These are phyloP conservation scores for Fusarium redolens DNA, from an alignment of 2,329 filamentous ascomycete species.

Conservation along the genomic window DNA sequence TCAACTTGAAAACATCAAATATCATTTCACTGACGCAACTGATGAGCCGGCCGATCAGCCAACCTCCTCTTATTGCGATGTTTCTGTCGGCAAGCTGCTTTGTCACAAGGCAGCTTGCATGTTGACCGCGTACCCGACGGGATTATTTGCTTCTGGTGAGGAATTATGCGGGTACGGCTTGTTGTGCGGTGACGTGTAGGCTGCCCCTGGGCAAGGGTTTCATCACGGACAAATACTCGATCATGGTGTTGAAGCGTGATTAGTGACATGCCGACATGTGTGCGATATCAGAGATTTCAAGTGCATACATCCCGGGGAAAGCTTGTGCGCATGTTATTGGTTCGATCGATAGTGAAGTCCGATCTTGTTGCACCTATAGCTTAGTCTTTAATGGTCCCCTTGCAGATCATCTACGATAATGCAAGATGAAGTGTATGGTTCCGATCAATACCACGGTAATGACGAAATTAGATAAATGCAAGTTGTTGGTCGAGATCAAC, in stretches of 20 bases:
- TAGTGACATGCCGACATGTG: neutral
- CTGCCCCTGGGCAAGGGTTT: neutral
- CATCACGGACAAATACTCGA: neutral
- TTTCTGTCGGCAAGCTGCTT: conserved; percentile 4
- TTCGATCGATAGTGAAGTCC: conserved; percentile 1
- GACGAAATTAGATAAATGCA: neutral
- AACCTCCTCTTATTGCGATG: neutral
- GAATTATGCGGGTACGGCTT: neutral
- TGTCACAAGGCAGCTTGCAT: neutral
- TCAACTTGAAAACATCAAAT: neutral
- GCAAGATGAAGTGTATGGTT: neutral
- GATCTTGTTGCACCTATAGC: neutral
- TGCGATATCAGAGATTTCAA: neutral
- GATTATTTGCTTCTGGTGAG: neutral
- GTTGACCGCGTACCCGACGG: neutral
- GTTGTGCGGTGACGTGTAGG: conserved; percentile 25
- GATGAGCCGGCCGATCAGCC: conserved; percentile 3
- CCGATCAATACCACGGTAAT: neutral
- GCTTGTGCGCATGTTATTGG: neutral
- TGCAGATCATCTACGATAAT: neutral
- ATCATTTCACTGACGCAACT: conserved; percentile 38
- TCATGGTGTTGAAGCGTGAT: neutral
- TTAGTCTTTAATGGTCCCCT: neutral
- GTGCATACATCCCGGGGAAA: neutral
- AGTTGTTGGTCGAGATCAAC: neutral